Conservation (phyloP, 2,329 filamentous ascomycete genomes). For the Penicillium sp. region DNA sequence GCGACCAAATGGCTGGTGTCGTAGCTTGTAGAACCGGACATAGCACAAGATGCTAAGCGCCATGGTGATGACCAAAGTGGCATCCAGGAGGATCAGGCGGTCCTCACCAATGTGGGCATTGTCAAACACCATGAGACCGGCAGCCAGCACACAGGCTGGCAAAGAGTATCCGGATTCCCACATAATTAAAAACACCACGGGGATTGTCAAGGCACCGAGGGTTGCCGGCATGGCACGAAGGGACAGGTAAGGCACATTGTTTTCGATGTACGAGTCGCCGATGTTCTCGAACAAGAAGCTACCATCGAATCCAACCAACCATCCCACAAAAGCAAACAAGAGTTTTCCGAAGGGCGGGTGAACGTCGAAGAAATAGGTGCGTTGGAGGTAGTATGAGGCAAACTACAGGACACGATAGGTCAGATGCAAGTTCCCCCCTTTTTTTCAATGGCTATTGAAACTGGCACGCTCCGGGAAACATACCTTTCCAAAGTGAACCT, state of each 20-base stretch:
- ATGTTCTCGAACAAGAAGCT: conserved; percentile 99
- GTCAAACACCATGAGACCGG: conserved; percentile 86
- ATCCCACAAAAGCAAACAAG: conserved; percentile 93
- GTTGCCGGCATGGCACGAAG: conserved; percentile 92
- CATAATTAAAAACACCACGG: conserved; percentile 96
- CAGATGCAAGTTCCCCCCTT: conserved; percentile 6
- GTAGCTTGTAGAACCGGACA: conserved; percentile 95
- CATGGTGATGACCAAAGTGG: conserved; percentile 93
- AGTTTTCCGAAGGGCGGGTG: conserved; percentile 98
- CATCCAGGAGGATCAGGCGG: conserved; percentile 89
- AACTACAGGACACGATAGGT: conserved; percentile 38
- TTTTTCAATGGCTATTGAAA: neutral
- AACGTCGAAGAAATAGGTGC: conserved; percentile 99
- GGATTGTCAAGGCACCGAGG: conserved; percentile 87
- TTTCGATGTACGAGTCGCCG: conserved; percentile 94
- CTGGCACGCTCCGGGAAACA: conserved; percentile 20
- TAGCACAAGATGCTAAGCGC: conserved; percentile 91
- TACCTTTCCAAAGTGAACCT: conserved; percentile 99
- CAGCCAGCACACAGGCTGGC: conserved; percentile 83
- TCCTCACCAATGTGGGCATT: conserved; percentile 98
- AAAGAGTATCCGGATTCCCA: conserved; percentile 99
- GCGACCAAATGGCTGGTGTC: conserved; percentile 82
- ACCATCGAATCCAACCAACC: conserved; percentile 96
- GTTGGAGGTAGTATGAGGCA: conserved; percentile 78
- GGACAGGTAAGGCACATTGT: conserved; percentile 96